Conservation (phyloP, 75 land plant species). For the Picea glauca region DNA sequence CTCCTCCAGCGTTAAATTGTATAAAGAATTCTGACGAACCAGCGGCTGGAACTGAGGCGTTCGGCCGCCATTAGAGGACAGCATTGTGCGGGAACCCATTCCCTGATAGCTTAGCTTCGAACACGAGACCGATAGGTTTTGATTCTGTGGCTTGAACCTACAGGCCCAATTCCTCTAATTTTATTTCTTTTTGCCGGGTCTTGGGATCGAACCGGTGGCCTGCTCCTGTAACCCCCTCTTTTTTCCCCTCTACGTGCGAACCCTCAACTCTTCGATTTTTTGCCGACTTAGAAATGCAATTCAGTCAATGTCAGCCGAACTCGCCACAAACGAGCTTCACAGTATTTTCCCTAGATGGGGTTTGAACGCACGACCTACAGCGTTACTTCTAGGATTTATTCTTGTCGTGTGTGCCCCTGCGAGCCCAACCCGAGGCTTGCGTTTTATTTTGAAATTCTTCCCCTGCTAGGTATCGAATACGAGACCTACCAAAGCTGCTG, state of each 20-base stretch:
- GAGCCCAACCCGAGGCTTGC: too few relatives aligned
- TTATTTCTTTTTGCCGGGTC: neutral
- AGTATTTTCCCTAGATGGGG: neutral
- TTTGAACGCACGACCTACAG: neutral
- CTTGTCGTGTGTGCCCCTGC: neutral
- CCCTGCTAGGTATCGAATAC: neutral
- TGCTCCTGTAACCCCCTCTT: neutral
- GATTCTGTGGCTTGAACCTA: too few relatives aligned
- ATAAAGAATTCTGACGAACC: slow-evolving; percentile 28
- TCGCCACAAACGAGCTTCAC: too few relatives aligned
- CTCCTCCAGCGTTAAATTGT: slow-evolving; percentile 43
- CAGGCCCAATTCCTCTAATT: too few relatives aligned
- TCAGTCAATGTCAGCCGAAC: too few relatives aligned
- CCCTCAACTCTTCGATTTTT: neutral
- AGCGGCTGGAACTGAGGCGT: slow-evolving; percentile 21
- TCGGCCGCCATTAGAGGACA: slow-evolving; percentile 22
- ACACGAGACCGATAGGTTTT: too few relatives aligned
- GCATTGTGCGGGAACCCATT: slow-evolving; percentile 39
- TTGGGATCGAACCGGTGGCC: neutral
- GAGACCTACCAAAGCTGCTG: neutral
- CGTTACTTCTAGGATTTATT: neutral
- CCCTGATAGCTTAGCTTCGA: neutral
- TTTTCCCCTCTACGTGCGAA: neutral
- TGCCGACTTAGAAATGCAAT: too few relatives aligned
- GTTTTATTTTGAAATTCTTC: neutral